These are phyloP conservation scores for Linnemannia schmuckeri DNA, from an alignment of 192 early-diverging fungal genomes.

Conservation along the genomic window DNA sequence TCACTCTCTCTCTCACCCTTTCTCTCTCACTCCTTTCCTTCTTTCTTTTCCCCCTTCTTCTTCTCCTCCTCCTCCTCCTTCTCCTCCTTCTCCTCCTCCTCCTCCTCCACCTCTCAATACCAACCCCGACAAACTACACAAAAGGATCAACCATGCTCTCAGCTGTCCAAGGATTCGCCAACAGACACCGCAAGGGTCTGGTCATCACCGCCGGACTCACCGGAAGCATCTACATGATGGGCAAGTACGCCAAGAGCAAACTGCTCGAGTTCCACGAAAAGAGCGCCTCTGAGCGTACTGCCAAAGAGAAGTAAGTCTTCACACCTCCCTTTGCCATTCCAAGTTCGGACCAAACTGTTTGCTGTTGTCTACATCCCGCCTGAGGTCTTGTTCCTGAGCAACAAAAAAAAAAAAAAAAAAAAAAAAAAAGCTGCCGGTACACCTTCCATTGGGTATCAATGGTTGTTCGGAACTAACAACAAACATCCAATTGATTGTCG, in stretches of 20 bases:
- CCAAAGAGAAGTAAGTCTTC: slow-evolving; percentile 79
- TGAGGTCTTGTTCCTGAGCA: background rate
- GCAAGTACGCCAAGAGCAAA: slow-evolving; percentile 79
- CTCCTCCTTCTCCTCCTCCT: background rate
- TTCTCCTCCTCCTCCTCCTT: background rate
- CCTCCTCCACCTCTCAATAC: background rate
- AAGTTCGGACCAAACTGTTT: too few species aligned
- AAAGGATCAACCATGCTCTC: slow-evolving; percentile 38
- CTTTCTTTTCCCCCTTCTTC: background rate
- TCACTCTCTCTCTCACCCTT: background rate
- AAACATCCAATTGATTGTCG: background rate
- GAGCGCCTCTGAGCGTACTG: slow-evolving; percentile 73
- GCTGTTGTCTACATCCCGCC: background rate
- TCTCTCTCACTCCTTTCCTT: too few species aligned
- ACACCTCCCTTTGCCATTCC: background rate
- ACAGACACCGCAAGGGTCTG: slow-evolving; percentile 74
- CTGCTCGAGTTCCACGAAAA: slow-evolving; percentile 80
- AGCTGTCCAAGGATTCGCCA: slow-evolving; percentile 70
- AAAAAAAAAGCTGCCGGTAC: background rate
- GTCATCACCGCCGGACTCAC: slow-evolving; percentile 74
- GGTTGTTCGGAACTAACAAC: background rate
- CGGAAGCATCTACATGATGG: slow-evolving; percentile 80
- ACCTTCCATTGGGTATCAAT: background rate
- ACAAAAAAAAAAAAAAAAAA: too few species aligned
- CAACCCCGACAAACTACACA: background rate